Percentiles rank a stretch among this genome's conserved stretches.
Conservation (phyloP, 1,284 basidiomycete genomes). For the Somion occarium region DNA sequence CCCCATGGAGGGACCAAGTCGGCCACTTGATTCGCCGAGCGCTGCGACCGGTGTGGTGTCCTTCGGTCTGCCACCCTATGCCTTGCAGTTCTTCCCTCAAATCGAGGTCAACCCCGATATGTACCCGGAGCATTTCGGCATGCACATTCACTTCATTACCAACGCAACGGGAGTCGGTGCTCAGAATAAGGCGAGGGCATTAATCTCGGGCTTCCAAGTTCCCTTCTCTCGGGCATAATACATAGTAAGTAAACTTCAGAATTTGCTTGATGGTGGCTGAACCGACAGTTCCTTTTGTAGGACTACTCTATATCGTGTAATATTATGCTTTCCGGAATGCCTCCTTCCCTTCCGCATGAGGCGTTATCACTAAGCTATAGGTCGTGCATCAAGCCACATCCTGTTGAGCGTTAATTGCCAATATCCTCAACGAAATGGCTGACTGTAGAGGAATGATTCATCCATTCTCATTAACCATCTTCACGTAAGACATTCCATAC, state of each 20-base stretch:
- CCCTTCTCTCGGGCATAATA: constrained; percentile 58
- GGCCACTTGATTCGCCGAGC: constrained; percentile 62
- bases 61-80: constrained; percentile 81
- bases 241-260: too few species aligned
- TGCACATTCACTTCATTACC: constrained; percentile 91
- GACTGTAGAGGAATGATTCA: too few species aligned
- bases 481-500: background rate
- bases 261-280: too few species aligned
- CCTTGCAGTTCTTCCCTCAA: constrained; percentile 92
- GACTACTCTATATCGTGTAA: too few species aligned
- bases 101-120: constrained; percentile 89
- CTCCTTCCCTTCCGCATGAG: too few species aligned
- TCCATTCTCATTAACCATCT: background rate
- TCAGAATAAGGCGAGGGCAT: constrained; percentile 78
- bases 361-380: too few species aligned
- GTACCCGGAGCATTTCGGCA: constrained; percentile 81
- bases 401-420: too few species aligned
- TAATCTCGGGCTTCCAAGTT: constrained; percentile 87
- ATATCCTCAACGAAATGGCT: too few species aligned
- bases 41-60: constrained; percentile 85
- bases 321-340: too few species aligned
- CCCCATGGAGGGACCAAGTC: constrained; percentile 60
- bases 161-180: constrained; percentile 81
- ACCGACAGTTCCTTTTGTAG: too few species aligned
- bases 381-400: too few species aligned